Conservation (phyloP, 2,329 filamentous ascomycete genomes). For the Alternaria sp. region DNA sequence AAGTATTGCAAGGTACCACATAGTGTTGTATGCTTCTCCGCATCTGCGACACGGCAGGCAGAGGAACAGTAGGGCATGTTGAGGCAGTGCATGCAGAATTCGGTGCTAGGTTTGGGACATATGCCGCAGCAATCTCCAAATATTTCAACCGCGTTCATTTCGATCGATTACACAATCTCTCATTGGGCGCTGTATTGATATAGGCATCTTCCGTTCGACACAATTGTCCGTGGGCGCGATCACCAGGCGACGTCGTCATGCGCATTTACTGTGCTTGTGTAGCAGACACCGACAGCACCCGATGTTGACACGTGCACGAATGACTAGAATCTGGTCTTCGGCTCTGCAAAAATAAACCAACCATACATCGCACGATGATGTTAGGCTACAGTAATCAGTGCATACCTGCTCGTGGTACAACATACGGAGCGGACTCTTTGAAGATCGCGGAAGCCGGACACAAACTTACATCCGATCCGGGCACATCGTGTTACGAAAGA, state of each 20-base stretch:
- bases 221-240: background rate
- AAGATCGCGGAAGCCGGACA: conserved; percentile 5
- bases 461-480: conserved; percentile 6
- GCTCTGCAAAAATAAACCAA: background rate
- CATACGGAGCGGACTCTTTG: background rate
- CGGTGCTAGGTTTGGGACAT: background rate
- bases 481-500: background rate
- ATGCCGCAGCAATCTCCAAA: background rate
- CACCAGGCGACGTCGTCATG: background rate
- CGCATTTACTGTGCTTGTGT: background rate
- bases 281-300: background rate
- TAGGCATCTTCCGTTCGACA: background rate
- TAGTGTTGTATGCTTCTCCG: background rate
- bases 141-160: background rate
- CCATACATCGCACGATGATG: background rate
- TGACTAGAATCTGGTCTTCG: background rate
- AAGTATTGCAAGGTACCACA: background rate
- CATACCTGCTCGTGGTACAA: background rate
- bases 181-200: background rate
- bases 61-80: background rate
- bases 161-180: background rate
- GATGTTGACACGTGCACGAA: background rate
- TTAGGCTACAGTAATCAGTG: background rate
- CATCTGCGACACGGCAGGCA: background rate
- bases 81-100: background rate